Conservation (phyloP, 2,329 filamentous ascomycete species). For the Cercospora berteroae region DNA sequence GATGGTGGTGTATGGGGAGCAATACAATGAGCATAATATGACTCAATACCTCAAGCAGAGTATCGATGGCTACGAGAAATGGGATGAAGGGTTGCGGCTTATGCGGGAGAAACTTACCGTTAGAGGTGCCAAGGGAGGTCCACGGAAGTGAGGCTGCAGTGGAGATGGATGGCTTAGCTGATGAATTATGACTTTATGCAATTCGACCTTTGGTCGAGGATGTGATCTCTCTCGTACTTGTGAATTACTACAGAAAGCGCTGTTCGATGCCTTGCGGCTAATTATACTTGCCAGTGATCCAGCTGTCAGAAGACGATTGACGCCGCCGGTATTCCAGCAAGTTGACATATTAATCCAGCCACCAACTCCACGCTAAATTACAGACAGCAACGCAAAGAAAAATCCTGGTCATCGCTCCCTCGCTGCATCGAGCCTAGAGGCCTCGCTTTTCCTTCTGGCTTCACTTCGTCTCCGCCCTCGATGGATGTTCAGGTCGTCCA, state of each 20-base stretch:
- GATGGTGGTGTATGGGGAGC: constrained; percentile 71
- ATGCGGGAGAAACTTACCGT: constrained; percentile 45
- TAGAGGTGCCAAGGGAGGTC: constrained; percentile 44
- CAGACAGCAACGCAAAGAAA: background rate
- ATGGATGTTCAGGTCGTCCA: constrained; percentile 18
- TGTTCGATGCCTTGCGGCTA: background rate
- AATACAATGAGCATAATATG: constrained; percentile 73
- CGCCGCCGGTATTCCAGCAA: no score
- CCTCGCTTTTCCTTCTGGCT: background rate
- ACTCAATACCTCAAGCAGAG: constrained; percentile 62
- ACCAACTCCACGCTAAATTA: background rate
- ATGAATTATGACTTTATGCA: constrained; percentile 4
- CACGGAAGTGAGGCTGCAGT: constrained; percentile 21
- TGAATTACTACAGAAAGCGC: background rate
- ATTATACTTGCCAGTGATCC: background rate
- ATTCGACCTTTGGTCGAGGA: background rate
- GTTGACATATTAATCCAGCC: background rate
- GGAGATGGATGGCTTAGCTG: background rate
- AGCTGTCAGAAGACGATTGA: no score
- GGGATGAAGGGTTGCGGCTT: constrained; percentile 46
- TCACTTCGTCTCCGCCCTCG: background rate
- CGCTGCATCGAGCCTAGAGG: background rate
- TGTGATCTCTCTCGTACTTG: background rate
- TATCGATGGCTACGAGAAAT: constrained; percentile 46
- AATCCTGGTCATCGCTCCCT: background rate